These are phyloP conservation scores for Cymbopogon citratus DNA, from an alignment of 176 grass and related monocot species.

Conservation along the genomic window DNA sequence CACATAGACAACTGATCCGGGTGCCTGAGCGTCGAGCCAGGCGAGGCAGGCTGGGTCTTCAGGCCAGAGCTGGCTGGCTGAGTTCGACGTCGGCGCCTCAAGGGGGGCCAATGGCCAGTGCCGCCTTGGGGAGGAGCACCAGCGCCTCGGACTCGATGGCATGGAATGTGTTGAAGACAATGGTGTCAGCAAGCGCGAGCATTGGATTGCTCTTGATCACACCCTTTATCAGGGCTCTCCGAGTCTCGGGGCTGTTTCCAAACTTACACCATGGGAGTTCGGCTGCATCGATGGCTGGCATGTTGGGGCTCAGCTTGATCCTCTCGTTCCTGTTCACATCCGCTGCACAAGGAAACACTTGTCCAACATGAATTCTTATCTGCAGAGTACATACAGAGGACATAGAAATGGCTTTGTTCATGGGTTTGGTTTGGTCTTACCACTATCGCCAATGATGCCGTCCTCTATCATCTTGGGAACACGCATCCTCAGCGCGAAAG, in stretches of 20 bases:
- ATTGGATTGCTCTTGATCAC: background rate
- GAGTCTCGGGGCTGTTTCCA: too few species aligned
- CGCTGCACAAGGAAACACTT: background rate
- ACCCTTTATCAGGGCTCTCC: too few species aligned
- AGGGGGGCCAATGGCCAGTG: slow-evolving; percentile 42
- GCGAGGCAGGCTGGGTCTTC: slow-evolving; percentile 36
- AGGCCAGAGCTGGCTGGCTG: slow-evolving; percentile 38
- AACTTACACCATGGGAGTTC: slow-evolving; percentile 22
- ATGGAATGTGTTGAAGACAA: slow-evolving; percentile 68
- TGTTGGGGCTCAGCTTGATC: slow-evolving; percentile 31
- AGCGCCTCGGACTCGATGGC: slow-evolving; percentile 40
- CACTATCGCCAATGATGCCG: slow-evolving; percentile 40
- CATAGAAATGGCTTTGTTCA: background rate
- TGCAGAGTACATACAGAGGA: background rate
- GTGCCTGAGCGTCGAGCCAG: slow-evolving; percentile 53
- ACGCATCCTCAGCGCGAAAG: slow-evolving; percentile 13
- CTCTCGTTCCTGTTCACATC: background rate
- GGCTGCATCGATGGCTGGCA: slow-evolving; percentile 9
- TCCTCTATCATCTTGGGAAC: slow-evolving; percentile 40
- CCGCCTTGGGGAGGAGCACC: slow-evolving; percentile 13
- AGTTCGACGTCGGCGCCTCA: background rate
- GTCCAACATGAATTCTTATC: background rate
- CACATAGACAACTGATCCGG: slow-evolving; percentile 48
- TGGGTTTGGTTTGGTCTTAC: slow-evolving; percentile 20
- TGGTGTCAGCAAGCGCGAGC: background rate